These are phyloP conservation scores for Przewalskia tangutica DNA, from an alignment of 257 asterid species.

Conservation along the genomic window DNA sequence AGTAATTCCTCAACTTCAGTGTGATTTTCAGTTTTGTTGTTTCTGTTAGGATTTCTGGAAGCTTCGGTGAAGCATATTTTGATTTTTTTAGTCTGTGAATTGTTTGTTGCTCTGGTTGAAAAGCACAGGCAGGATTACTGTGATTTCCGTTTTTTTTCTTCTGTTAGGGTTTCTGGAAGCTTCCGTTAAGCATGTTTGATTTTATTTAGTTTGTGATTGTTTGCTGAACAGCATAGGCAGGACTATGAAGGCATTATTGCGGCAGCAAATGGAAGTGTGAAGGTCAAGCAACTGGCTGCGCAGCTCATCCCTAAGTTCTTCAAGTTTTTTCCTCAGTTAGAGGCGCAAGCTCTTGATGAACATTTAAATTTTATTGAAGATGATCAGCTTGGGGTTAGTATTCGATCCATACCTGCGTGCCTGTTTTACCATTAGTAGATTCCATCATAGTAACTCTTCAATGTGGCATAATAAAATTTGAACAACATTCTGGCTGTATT, in stretches of 20 bases:
- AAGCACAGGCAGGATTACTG: too few species aligned
- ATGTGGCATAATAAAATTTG: too few species aligned
- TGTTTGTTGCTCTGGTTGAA: too few species aligned
- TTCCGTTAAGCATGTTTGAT: neutral
- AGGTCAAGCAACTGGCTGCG: slow-evolving; percentile 90
- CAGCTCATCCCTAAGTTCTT: slow-evolving; percentile 85
- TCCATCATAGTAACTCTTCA: neutral
- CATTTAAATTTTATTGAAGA: slow-evolving; percentile 72
- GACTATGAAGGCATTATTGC: slow-evolving; percentile 79
- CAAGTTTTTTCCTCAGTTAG: slow-evolving; percentile 64
- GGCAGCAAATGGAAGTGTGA: slow-evolving; percentile 73
- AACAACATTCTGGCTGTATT: too few species aligned
- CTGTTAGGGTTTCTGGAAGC: neutral
- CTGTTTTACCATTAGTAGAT: neutral
- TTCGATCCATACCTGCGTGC: neutral
- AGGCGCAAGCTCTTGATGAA: slow-evolving; percentile 79
- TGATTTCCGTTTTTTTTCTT: too few species aligned
- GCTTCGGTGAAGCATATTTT: too few species aligned
- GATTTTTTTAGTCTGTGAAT: too few species aligned
- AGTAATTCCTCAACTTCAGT: neutral
- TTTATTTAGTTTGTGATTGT: neutral
- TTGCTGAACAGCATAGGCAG: slow-evolving; percentile 41
- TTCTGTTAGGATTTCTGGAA: neutral
- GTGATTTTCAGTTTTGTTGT: neutral
- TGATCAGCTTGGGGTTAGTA: slow-evolving; percentile 60